Conservation (phyloP, 768 basidiomycete genomes). For the Thelephora aurantiotincta region DNA sequence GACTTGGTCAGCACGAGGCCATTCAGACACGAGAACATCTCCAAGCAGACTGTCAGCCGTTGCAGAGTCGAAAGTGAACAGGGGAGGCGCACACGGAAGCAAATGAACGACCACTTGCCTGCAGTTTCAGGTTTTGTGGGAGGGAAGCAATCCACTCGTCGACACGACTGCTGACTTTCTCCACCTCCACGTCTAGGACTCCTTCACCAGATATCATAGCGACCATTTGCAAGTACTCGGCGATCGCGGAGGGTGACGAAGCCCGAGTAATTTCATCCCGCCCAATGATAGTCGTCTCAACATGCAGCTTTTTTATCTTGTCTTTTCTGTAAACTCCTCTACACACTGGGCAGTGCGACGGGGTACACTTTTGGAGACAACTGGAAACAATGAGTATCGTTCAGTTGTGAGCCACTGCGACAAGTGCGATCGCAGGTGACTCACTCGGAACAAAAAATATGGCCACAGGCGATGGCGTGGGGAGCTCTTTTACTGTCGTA, state of each 20-base stretch:
- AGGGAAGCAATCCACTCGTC: background rate
- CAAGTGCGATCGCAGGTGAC: background rate
- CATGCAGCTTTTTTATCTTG: slow-evolving; percentile 50
- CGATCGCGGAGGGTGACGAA: background rate
- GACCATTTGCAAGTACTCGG: background rate
- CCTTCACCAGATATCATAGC: background rate
- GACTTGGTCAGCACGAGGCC: no score
- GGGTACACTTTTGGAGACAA: slow-evolving; percentile 38
- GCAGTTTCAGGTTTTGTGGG: background rate
- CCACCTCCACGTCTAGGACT: background rate
- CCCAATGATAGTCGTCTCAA: slow-evolving; percentile 21
- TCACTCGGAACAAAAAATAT: slow-evolving; percentile 45
- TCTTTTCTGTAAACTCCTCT: slow-evolving; percentile 42
- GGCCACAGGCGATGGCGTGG: slow-evolving; percentile 56
- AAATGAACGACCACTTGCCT: background rate
- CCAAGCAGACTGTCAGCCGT: no score
- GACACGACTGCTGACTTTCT: background rate
- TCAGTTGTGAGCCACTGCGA: background rate
- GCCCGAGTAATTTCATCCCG: background rate
- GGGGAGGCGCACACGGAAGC: no score
- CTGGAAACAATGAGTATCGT: slow-evolving; percentile 16
- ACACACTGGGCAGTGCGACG: slow-evolving; percentile 51
- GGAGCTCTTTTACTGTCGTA: slow-evolving; percentile 43
- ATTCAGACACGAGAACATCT: no score
- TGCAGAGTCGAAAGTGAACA: no score